Percentiles rank a stretch among this genome's conserved stretches.
phyloP scores from a whole-genome alignment of 345 rosid genomes.

The Acer campestre region DNA sequence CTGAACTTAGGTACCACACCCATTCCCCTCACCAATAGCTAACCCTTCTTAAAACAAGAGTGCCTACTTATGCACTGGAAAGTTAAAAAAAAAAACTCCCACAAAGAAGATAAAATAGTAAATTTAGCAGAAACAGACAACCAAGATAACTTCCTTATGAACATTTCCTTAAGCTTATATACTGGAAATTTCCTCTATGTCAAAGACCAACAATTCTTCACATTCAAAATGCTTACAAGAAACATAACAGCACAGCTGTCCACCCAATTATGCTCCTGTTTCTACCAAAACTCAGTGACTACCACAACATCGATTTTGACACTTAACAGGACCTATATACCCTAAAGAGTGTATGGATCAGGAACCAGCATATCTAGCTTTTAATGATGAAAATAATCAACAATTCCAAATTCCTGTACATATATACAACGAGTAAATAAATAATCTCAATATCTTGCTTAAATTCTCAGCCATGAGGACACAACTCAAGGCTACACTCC shows the following conservation, averaged over 20 bases:
- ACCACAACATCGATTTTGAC: neutral
- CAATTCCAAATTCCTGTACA: too few relatives aligned
- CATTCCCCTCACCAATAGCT: neutral
- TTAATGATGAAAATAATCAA: neutral
- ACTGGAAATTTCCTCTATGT: neutral
- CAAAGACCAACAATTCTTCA: neutral
- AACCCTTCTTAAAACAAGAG: too few relatives aligned
- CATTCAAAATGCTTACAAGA: neutral
- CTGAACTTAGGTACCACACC: neutral
- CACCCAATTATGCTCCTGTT: neutral
- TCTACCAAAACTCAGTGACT: neutral
- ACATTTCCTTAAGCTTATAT: conserved; percentile 1
- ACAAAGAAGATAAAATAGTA: neutral
- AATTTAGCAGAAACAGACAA: conserved; percentile 1
- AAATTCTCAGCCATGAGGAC: neutral
- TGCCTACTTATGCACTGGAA: neutral
- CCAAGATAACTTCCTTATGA: neutral
- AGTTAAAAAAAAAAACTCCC: neutral
- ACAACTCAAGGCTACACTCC: neutral
- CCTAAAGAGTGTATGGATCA: neutral
- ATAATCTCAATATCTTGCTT: neutral
- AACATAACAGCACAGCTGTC: neutral
- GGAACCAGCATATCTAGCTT: neutral
- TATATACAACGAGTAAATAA: too few relatives aligned
- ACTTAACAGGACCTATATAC: neutral